Evolutionary conservation across 2,329 filamentous ascomycete genomes (phyloP).

Genomic region (Venturiaceae sp.): DNA sequence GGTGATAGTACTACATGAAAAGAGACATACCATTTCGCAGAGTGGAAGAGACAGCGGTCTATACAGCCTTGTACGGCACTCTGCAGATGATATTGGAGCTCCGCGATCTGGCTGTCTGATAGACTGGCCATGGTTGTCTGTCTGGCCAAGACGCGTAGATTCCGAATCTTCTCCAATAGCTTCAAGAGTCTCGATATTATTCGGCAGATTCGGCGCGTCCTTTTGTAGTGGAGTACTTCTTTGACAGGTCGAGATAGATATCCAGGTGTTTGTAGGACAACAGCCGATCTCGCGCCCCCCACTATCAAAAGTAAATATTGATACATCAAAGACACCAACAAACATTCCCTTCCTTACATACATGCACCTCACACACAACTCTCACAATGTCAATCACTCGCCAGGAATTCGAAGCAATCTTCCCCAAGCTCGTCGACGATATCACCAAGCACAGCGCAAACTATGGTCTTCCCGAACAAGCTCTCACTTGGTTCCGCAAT

Average conservation of each 20-base stretch:
- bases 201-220: not conserved
- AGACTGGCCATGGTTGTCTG: constrained; percentile 14
- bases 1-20: constrained; percentile 8
- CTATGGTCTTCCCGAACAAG: constrained; percentile 75
- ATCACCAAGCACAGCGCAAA: constrained; percentile 67
- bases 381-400: constrained; percentile 59
- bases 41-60: constrained; percentile 90
- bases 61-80: constrained; percentile 85
- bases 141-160: not conserved
- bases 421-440: constrained; percentile 75
- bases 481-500: constrained; percentile 67
- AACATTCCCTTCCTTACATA: not conserved
- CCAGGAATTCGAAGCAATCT: constrained; percentile 82
- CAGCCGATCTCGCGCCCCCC: not conserved
- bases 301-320: not conserved
- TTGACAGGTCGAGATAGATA: no score
- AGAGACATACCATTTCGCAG: constrained; percentile 72
- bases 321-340: not conserved
- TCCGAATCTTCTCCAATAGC: not conserved
- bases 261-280: not conserved
- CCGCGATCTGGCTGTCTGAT: constrained; percentile 34
- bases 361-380: not conserved
- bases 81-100: constrained; percentile 67
- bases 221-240: not conserved
- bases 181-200: not conserved